Evolutionary conservation across 2,329 filamentous ascomycete species (phyloP).

Genomic region (Alternaria conjuncta): DNA sequence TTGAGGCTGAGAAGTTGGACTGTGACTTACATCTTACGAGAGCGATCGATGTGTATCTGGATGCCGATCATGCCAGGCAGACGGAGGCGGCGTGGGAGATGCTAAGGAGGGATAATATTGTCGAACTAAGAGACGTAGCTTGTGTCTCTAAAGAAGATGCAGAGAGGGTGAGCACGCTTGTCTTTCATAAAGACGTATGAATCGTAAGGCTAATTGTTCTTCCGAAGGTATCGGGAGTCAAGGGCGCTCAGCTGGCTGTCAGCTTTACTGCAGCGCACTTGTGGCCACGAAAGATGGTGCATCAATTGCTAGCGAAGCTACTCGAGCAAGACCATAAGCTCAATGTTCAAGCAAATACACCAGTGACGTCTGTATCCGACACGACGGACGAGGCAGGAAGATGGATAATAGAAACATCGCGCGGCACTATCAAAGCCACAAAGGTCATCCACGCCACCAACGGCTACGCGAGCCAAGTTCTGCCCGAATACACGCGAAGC

Average conservation of each 20-base stretch:
- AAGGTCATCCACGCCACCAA: conserved; percentile 2
- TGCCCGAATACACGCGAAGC: background rate
- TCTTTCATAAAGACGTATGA: background rate
- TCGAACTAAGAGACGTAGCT: background rate
- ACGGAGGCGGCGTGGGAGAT: background rate
- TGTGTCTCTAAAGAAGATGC: background rate
- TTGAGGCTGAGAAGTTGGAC: background rate
- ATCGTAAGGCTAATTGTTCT: background rate
- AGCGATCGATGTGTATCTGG: conserved; percentile 2
- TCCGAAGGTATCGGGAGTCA: background rate
- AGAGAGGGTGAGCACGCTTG: background rate
- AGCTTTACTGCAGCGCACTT: conserved; percentile 1
- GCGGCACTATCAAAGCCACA: background rate
- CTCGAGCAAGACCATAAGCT: background rate
- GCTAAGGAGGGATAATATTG: background rate
- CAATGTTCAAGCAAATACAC: conserved; percentile 3
- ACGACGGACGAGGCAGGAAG: background rate
- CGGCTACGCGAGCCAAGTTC: background rate
- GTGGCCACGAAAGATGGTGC: conserved; percentile 4
- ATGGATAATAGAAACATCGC: background rate
- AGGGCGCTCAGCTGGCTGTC: background rate
- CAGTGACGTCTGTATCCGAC: background rate
- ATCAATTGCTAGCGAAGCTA: background rate
- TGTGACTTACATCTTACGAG: background rate
- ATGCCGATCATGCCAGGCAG: background rate